Conservation (phyloP, 805 yeast species). For the Kluyveromyces wickerhamii region DNA sequence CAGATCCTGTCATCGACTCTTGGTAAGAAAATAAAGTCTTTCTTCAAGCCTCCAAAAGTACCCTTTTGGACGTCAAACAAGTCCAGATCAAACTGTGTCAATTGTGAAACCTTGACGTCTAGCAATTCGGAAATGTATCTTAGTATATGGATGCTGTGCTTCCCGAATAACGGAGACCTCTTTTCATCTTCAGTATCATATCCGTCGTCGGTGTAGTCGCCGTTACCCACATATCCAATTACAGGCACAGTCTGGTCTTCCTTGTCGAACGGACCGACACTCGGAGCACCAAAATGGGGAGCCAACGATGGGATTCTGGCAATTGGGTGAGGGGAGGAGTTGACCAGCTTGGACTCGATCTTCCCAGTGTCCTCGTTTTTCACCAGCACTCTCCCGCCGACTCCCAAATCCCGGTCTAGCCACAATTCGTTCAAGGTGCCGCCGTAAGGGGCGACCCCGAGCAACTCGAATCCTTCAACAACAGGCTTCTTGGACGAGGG, state of each 20-base stretch:
- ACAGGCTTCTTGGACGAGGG: slow-evolving; percentile 56
- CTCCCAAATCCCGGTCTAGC: slow-evolving; percentile 82
- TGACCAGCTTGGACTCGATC: slow-evolving; percentile 39
- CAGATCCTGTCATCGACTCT: slow-evolving; percentile 81
- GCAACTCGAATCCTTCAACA: slow-evolving; percentile 65
- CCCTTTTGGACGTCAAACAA: slow-evolving; percentile 79
- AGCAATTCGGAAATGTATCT: slow-evolving; percentile 62
- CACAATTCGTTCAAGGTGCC: slow-evolving; percentile 59
- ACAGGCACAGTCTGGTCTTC: slow-evolving; percentile 79
- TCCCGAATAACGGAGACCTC: slow-evolving; percentile 55
- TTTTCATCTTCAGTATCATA: slow-evolving; percentile 53
- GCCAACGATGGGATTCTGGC: slow-evolving; percentile 82
- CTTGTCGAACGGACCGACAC: slow-evolving; percentile 62
- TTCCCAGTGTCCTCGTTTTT: slow-evolving; percentile 31
- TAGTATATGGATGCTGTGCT: slow-evolving; percentile 59
- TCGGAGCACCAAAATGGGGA: slow-evolving; percentile 73
- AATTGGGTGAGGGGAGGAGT: slow-evolving; percentile 58
- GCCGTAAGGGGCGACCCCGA: slow-evolving; percentile 81
- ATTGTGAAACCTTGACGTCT: slow-evolving; percentile 48
- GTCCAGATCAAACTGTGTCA: slow-evolving; percentile 68
- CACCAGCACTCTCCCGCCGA: slow-evolving; percentile 70
- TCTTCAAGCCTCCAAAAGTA: slow-evolving; percentile 63
- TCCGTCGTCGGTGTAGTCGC: slow-evolving; percentile 19
- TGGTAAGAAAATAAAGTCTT: slow-evolving; percentile 74
- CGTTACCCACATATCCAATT: slow-evolving; percentile 43